A percentile compares a stretch with the other conserved stretches of the same genome.
phyloP scores from a whole-genome alignment of 2,329 filamentous ascomycete genomes.

The Cordyceps javanica region DNA sequence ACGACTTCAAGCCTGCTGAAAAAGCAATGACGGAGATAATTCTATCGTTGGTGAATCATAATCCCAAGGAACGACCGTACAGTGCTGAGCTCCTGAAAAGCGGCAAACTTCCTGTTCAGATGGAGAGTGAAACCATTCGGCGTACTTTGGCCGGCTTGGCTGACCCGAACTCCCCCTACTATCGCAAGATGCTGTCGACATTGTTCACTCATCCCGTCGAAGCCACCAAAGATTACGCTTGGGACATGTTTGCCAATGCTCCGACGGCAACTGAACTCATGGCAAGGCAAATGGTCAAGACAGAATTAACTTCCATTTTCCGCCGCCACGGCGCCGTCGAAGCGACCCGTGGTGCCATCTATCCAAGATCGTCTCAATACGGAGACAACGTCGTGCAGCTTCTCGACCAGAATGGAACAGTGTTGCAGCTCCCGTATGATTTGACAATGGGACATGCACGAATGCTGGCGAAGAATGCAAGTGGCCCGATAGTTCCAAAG shows the following conservation, averaged over 20 bases:
- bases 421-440: conserved; percentile 91
- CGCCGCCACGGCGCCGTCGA: conserved; percentile 85
- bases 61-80: conserved; percentile 74
- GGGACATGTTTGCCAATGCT: conserved; percentile 60
- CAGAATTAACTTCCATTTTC: conserved; percentile 71
- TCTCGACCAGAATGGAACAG: conserved; percentile 75
- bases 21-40: conserved; percentile 77
- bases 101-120: conserved; percentile 80
- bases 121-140: conserved; percentile 87
- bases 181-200: conserved; percentile 80
- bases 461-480: conserved; percentile 65
- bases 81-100: conserved; percentile 77
- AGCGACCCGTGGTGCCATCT: conserved; percentile 64
- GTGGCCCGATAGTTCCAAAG: conserved; percentile 59
- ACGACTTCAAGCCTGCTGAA: conserved; percentile 62
- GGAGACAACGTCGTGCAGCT: conserved; percentile 66
- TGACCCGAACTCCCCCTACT: conserved; percentile 79
- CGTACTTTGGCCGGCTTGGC: conserved; percentile 75
- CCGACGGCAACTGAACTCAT: conserved; percentile 56
- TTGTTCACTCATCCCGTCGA: conserved; percentile 73
- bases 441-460: conserved; percentile 84
- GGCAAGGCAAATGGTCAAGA: conserved; percentile 66
- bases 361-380: conserved; percentile 79
- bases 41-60: conserved; percentile 71
- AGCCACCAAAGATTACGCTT: conserved; percentile 73